A percentile compares a stretch with the other conserved stretches of the same genome.
Evolutionary conservation across 2,329 filamentous ascomycete species (phyloP).

Genomic region (Rhynchosporium secalis): DNA sequence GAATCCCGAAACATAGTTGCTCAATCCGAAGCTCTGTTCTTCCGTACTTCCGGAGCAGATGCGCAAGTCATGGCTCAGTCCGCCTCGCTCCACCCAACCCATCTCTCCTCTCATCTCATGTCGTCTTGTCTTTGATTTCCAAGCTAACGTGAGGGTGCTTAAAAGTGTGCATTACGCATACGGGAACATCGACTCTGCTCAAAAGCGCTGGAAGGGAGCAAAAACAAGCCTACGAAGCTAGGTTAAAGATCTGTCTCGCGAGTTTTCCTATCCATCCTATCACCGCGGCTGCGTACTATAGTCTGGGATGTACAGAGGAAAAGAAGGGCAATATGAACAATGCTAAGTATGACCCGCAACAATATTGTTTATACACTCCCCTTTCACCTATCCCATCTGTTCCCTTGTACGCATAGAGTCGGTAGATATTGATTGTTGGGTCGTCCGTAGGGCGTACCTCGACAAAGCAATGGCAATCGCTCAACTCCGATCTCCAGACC

Average conservation of each 20-base stretch:
- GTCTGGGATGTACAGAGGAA: slow-evolving; percentile 22
- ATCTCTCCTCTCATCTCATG: no score
- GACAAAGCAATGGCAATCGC: slow-evolving; percentile 30
- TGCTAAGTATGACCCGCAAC: slow-evolving; percentile 10
- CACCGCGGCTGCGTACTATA: slow-evolving; percentile 27
- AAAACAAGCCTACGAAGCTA: slow-evolving; percentile 16
- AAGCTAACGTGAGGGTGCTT: no score
- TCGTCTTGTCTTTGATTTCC: no score
- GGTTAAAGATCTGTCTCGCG: slow-evolving; percentile 19
- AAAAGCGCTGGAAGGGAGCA: slow-evolving; percentile 14
- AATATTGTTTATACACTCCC: no score
- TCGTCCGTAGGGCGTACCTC: slow-evolving; percentile 15
- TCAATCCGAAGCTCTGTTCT: slow-evolving; percentile 23
- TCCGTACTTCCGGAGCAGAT: slow-evolving; percentile 22
- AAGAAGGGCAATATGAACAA: slow-evolving; percentile 14
- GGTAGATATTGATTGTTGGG: neutral
- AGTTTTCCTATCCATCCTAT: slow-evolving; percentile 25
- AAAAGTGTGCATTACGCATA: slow-evolving; percentile 27
- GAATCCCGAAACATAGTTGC: slow-evolving; percentile 16
- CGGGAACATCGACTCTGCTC: slow-evolving; percentile 26
- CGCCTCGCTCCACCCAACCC: neutral
- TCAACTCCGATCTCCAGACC: slow-evolving; percentile 26
- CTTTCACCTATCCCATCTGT: no score
- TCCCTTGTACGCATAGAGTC: no score
- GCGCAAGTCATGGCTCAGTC: slow-evolving; percentile 26